Evolutionary conservation across 139 green algal species (phyloP).

Genomic region (Dunaliella primolecta): DNA sequence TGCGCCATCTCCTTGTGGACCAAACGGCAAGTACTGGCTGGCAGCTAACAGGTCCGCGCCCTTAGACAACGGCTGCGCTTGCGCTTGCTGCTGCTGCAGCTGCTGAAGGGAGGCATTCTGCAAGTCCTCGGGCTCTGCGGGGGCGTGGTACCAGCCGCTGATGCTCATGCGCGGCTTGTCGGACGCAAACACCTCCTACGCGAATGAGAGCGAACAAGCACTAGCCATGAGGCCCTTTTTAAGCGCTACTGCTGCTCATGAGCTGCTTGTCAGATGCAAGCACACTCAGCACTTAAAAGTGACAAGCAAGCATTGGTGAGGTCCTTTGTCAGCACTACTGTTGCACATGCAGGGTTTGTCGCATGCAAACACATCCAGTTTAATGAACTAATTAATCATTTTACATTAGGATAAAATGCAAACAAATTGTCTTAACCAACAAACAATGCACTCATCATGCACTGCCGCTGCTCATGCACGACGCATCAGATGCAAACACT

Average conservation of each 20-base stretch:
- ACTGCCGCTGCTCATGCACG: too few relatives aligned
- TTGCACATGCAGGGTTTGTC: constrained; percentile 66
- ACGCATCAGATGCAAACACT: too few relatives aligned
- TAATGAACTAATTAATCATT: too few relatives aligned
- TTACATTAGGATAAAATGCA: too few relatives aligned
- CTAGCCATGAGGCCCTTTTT: constrained; percentile 8
- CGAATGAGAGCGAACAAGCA: too few relatives aligned
- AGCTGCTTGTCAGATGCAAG: constrained; percentile 50
- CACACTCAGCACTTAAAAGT: constrained; percentile 29
- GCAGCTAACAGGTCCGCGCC: neutral
- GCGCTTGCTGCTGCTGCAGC: constrained; percentile 45
- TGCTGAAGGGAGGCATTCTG: constrained; percentile 68
- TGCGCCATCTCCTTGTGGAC: constrained; percentile 5
- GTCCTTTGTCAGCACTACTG: too few relatives aligned
- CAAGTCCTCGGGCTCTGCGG: constrained; percentile 29
- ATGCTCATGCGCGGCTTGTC: constrained; percentile 65
- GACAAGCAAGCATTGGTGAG: too few relatives aligned
- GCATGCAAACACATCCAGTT: constrained; percentile 50
- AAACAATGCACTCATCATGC: too few relatives aligned
- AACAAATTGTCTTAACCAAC: too few relatives aligned
- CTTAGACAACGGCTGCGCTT: neutral
- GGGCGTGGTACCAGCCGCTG: constrained; percentile 83
- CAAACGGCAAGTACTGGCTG: neutral
- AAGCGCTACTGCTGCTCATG: constrained; percentile 59
- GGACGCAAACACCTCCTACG: constrained; percentile 46